A percentile compares a stretch with the other conserved stretches of the same genome.
Evolutionary conservation across 768 basidiomycete genomes (phyloP).

Genomic region (Russula vinacea): DNA sequence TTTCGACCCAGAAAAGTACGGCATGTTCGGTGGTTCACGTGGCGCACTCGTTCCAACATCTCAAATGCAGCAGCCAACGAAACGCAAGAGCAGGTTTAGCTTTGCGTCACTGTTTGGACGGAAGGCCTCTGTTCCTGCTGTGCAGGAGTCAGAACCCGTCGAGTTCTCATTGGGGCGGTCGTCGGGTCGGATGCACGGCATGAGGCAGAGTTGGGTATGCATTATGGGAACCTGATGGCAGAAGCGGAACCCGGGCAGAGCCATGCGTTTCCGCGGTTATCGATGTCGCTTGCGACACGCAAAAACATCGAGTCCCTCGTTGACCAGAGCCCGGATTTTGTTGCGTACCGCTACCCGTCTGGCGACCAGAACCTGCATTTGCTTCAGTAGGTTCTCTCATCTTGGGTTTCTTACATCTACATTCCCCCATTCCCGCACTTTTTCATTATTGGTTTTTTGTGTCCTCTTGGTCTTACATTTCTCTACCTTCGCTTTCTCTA

Average conservation of each 20-base stretch:
- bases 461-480: slow-evolving; percentile 7
- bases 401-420: background rate
- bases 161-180: slow-evolving; percentile 33
- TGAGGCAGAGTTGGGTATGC: slow-evolving; percentile 48
- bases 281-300: slow-evolving; percentile 51
- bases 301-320: slow-evolving; percentile 76
- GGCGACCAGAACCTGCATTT: slow-evolving; percentile 66
- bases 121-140: slow-evolving; percentile 37
- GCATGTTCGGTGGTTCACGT: slow-evolving; percentile 71
- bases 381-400: slow-evolving; percentile 40
- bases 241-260: slow-evolving; percentile 41
- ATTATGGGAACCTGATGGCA: slow-evolving; percentile 52
- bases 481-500: slow-evolving; percentile 1
- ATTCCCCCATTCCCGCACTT: background rate
- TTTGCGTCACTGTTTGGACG: slow-evolving; percentile 65
- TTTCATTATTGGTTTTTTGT: slow-evolving; percentile 17
- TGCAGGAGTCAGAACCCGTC: slow-evolving; percentile 24
- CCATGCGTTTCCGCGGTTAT: slow-evolving; percentile 49
- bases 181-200: slow-evolving; percentile 39
- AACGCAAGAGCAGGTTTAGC: slow-evolving; percentile 74
- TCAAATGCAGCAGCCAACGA: slow-evolving; percentile 36
- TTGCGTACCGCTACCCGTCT: slow-evolving; percentile 85
- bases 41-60: slow-evolving; percentile 46
- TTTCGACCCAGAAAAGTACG: slow-evolving; percentile 44
- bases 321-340: slow-evolving; percentile 81